These are phyloP conservation scores for Thalassiosira ordinaria DNA, from an alignment of 352 stramenopile genomes.

Conservation along the genomic window DNA sequence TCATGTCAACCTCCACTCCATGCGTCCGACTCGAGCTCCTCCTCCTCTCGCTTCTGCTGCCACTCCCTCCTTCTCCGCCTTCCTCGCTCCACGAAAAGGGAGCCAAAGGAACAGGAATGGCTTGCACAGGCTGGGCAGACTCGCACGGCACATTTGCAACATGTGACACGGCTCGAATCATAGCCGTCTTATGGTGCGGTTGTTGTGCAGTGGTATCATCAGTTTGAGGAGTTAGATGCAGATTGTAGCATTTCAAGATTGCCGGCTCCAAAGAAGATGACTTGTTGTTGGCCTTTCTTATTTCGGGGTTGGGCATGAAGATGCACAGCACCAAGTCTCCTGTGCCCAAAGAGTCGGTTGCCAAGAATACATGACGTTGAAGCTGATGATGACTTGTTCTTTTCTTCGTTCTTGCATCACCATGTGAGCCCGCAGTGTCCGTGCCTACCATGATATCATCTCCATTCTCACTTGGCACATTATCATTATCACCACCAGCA, in stretches of 20 bases:
- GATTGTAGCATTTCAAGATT: constrained; percentile 22
- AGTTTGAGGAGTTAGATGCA: too few relatives aligned
- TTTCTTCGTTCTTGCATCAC: background rate
- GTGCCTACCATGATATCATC: too few relatives aligned
- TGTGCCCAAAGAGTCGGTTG: constrained; percentile 39
- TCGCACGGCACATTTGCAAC: constrained; percentile 51
- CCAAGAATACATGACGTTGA: constrained; percentile 47
- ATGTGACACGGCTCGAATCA: constrained; percentile 36
- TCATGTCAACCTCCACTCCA: constrained; percentile 26
- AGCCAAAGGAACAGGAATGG: constrained; percentile 58
- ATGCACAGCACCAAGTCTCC: constrained; percentile 54
- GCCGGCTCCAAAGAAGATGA: constrained; percentile 5
- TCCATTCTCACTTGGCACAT: too few relatives aligned
- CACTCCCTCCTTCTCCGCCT: too few relatives aligned
- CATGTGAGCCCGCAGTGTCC: too few relatives aligned
- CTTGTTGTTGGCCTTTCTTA: too few relatives aligned
- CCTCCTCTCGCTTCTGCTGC: background rate
- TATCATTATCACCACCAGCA: background rate
- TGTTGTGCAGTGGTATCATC: too few relatives aligned
- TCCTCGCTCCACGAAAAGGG: constrained; percentile 44
- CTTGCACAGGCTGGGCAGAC: constrained; percentile 60
- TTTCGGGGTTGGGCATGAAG: constrained; percentile 43
- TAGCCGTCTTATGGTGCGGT: too few relatives aligned
- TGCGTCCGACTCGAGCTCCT: constrained; percentile 40
- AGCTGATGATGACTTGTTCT: background rate